phyloP scores from a whole-genome alignment of 306 rosid genomes.

The Fagus crenata region DNA sequence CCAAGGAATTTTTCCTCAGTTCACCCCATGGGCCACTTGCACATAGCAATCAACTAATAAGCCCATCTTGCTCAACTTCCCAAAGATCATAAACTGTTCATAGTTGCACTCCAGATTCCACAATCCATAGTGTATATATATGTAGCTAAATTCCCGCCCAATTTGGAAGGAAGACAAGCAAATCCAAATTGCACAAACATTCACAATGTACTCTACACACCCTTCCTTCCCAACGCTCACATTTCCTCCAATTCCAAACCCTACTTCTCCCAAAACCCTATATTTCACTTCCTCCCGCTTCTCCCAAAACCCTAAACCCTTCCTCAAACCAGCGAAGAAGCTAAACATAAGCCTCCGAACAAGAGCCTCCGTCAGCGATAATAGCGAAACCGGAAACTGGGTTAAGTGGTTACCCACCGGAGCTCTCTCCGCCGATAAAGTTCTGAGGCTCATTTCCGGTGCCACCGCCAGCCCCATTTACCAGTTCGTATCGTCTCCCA shows the following conservation, averaged over 20 bases:
- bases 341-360: conserved; percentile 19
- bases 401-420: conserved; percentile 60
- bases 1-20: too few species aligned
- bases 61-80: too few species aligned
- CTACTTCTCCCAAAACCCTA: conserved; percentile 16
- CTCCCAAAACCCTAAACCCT: conserved; percentile 2
- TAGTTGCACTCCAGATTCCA: too few species aligned
- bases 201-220: conserved; percentile 56
- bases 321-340: conserved; percentile 29
- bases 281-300: conserved; percentile 17
- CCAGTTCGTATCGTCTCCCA: conserved; percentile 80
- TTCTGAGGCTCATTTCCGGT: conserved; percentile 69
- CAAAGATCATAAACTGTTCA: too few species aligned
- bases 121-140: too few species aligned
- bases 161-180: neutral
- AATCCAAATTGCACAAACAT: neutral
- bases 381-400: conserved; percentile 49
- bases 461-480: conserved; percentile 94
- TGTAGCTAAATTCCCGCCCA: conserved; percentile 22
- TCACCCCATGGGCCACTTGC: too few species aligned
- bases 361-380: conserved; percentile 55
- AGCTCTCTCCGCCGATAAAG: conserved; percentile 73
- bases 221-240: conserved; percentile 37
- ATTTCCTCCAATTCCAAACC: conserved; percentile 25
- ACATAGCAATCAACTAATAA: too few species aligned